These are phyloP conservation scores for Excoecaria agallocha DNA, from an alignment of 345 rosid genomes.

Conservation along the genomic window DNA sequence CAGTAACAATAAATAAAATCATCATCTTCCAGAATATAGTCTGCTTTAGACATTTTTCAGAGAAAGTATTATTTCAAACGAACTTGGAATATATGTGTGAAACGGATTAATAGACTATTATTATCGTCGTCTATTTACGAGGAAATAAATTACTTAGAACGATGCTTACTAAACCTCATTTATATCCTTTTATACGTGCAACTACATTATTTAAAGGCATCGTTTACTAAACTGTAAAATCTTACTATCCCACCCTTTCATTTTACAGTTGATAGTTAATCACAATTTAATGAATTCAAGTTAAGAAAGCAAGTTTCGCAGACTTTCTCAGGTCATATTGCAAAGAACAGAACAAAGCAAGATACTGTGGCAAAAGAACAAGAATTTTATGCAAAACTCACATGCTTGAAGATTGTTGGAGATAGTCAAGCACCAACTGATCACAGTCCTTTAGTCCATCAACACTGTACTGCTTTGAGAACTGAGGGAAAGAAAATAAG, in stretches of 20 bases:
- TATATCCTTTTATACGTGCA: too few species aligned
- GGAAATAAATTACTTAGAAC: too few species aligned
- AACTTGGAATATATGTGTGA: too few species aligned
- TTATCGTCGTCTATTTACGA: too few species aligned
- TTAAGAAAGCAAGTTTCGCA: neutral
- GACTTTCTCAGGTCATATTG: neutral
- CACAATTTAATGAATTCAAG: too few species aligned
- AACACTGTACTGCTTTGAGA: constrained; percentile 40
- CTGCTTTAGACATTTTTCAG: neutral
- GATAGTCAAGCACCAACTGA: constrained; percentile 70
- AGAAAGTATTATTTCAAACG: neutral
- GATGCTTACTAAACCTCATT: too few species aligned
- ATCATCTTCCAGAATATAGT: neutral
- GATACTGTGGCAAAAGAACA: neutral
- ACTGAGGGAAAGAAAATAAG: constrained; percentile 29
- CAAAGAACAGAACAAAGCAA: neutral
- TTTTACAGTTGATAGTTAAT: too few species aligned
- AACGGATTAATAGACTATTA: too few species aligned
- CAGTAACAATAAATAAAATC: neutral
- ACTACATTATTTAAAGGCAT: too few species aligned
- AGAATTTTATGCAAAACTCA: constrained; percentile 37
- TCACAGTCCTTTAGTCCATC: constrained; percentile 70
- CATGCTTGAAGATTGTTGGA: constrained; percentile 71
- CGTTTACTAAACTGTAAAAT: too few species aligned
- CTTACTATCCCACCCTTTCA: too few species aligned